Conservation (phyloP, 176 grass and related monocot genomes). For the Carex parvula region DNA sequence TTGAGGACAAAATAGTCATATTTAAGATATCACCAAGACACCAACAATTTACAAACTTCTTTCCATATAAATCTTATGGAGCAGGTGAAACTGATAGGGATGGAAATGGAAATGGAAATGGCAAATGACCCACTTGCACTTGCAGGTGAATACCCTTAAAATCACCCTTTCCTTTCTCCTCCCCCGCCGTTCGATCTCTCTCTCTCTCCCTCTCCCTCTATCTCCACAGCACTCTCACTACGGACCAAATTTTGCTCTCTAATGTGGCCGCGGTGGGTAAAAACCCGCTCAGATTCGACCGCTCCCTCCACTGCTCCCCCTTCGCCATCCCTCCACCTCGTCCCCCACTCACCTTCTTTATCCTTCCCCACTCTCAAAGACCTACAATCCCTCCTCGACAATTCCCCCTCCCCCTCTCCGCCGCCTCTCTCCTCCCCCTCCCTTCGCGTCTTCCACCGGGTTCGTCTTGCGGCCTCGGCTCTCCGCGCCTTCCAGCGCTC, state of each 20-base stretch:
- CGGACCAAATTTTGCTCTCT: background rate
- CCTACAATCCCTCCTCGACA: slow-evolving; percentile 50
- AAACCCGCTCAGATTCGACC: slow-evolving; percentile 30
- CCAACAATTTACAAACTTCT: too few relatives aligned
- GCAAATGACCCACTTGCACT: too few relatives aligned
- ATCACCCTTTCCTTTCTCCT: background rate
- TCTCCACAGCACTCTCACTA: background rate
- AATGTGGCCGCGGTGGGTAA: slow-evolving; percentile 67
- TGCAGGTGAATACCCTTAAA: too few relatives aligned
- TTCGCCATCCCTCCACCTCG: slow-evolving; percentile 13
- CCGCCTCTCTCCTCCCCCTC: slow-evolving; percentile 14
- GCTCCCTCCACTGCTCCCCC: slow-evolving; percentile 5
- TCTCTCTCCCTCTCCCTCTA: background rate
- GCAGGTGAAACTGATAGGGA: too few relatives aligned
- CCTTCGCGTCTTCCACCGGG: slow-evolving; percentile 57
- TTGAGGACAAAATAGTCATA: too few relatives aligned
- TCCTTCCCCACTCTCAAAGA: slow-evolving; percentile 58
- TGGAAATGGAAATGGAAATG: too few relatives aligned
- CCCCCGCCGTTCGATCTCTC: background rate
- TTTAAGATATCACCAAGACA: too few relatives aligned
- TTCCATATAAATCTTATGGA: too few relatives aligned
- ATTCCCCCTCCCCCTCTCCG: background rate
- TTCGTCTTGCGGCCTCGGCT: slow-evolving; percentile 54
- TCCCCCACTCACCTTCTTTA: slow-evolving; percentile 37
- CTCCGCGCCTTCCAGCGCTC: slow-evolving; percentile 41